These are phyloP conservation scores for Picochlorum sp. DNA, from an alignment of 139 green algal genomes.

Conservation along the genomic window DNA sequence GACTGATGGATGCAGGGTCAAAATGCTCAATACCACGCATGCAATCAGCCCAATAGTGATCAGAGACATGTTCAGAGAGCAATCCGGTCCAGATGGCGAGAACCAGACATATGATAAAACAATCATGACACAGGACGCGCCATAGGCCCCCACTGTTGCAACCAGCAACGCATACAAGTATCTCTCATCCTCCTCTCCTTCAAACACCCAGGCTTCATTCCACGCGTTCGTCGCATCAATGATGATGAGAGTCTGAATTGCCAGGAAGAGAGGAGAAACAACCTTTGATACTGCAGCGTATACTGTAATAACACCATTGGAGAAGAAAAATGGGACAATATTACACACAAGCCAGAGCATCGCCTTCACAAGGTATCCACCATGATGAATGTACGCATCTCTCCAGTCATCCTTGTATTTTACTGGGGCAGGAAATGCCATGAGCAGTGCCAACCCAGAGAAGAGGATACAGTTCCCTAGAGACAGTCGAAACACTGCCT, in stretches of 20 bases:
- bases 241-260: conserved; percentile 93
- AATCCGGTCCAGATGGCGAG: conserved; percentile 63
- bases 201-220: conserved; percentile 87
- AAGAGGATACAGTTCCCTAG: conserved; percentile 95
- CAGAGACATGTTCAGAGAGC: conserved; percentile 82
- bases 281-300: conserved; percentile 77
- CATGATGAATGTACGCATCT: conserved; percentile 76
- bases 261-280: conserved; percentile 81
- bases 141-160: conserved; percentile 61
- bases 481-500: conserved; percentile 91
- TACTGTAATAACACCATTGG: conserved; percentile 56
- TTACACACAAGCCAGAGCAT: conserved; percentile 71
- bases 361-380: conserved; percentile 80
- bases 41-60: conserved; percentile 72
- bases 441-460: conserved; percentile 51
- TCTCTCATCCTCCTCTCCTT: conserved; percentile 65
- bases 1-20: conserved; percentile 52
- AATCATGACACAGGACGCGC: conserved; percentile 40
- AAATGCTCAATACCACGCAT: conserved; percentile 43
- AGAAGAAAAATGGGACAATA: conserved; percentile 75
- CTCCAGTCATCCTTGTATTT: conserved; percentile 73
- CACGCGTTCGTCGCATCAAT: conserved; percentile 84
- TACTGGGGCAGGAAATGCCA: conserved; percentile 55
- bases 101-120: conserved; percentile 83
- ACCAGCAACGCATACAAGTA: conserved; percentile 79